Conservation (phyloP, 179 eudicot genomes). For the Heliamphora pulchella region DNA sequence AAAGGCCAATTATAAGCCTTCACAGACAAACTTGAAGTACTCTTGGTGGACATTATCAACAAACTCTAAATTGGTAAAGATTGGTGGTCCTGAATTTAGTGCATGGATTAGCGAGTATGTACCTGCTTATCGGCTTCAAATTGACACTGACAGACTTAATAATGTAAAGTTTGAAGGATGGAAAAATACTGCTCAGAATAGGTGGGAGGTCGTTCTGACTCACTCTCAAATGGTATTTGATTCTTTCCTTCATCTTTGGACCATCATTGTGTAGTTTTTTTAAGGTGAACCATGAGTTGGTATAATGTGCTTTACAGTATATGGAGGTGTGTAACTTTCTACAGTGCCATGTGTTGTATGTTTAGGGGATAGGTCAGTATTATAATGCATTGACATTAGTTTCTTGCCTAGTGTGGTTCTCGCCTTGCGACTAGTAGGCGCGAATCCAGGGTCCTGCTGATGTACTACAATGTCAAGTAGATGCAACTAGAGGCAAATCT, state of each 20-base stretch:
- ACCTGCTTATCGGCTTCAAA: slow-evolving; percentile 66
- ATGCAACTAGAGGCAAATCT: too few species aligned
- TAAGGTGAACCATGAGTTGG: neutral
- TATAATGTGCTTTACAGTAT: neutral
- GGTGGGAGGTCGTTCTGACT: slow-evolving; percentile 68
- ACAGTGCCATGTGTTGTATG: neutral
- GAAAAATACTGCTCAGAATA: slow-evolving; percentile 40
- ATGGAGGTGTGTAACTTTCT: slow-evolving; percentile 8
- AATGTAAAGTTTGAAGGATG: slow-evolving; percentile 66
- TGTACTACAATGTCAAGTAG: too few species aligned
- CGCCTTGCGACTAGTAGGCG: too few species aligned
- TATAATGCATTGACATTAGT: neutral
- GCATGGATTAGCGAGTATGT: slow-evolving; percentile 63
- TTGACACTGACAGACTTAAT: slow-evolving; percentile 40
- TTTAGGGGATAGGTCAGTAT: neutral
- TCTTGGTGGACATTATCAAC: slow-evolving; percentile 45
- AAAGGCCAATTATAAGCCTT: slow-evolving; percentile 31
- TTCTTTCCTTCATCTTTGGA: slow-evolving; percentile 16
- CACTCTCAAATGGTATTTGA: slow-evolving; percentile 86
- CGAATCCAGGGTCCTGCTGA: too few species aligned
- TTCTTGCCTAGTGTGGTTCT: too few species aligned
- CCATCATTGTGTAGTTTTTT: slow-evolving; percentile 6
- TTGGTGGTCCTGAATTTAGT: slow-evolving; percentile 82
- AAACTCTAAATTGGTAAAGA: slow-evolving; percentile 53
- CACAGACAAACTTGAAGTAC: slow-evolving; percentile 25